phyloP scores from a whole-genome alignment of 768 basidiomycete genomes.

The Lyophyllum semitale region DNA sequence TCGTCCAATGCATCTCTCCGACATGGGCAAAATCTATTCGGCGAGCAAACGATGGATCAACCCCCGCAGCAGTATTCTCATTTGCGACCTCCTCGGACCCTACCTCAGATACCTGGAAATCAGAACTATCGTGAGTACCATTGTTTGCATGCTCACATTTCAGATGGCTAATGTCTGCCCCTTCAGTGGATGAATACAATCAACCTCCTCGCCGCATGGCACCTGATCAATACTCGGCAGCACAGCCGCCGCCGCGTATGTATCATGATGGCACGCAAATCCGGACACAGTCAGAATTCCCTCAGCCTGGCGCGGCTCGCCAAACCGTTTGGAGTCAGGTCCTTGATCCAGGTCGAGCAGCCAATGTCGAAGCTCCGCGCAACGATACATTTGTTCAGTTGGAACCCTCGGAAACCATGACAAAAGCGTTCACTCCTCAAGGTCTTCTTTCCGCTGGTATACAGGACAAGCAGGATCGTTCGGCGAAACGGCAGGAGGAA shows the following conservation, averaged over 20 bases:
- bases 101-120: constrained; percentile 64
- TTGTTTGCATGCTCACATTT: constrained; percentile 12
- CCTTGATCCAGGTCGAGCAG: constrained; percentile 66
- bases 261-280: constrained; percentile 56
- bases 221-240: constrained; percentile 57
- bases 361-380: constrained; percentile 37
- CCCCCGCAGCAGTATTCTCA: constrained; percentile 42
- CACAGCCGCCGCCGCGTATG: constrained; percentile 35
- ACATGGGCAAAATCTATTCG: constrained; percentile 26
- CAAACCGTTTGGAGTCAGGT: constrained; percentile 89
- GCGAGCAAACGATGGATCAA: constrained; percentile 22
- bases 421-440: constrained; percentile 93
- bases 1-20: constrained; percentile 28
- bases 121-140: constrained; percentile 43
- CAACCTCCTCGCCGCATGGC: constrained; percentile 45
- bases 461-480: constrained; percentile 94
- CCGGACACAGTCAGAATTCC: constrained; percentile 57
- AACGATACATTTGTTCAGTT: constrained; percentile 75
- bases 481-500: constrained; percentile 94
- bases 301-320: constrained; percentile 54
- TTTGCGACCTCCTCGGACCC: constrained; percentile 57
- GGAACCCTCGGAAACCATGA: constrained; percentile 75
- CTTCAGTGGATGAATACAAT: constrained; percentile 45
- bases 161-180: constrained; percentile 11
- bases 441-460: constrained; percentile 93